Evolutionary conservation across 768 basidiomycete species (phyloP), one percentile per base, ranked within the genome.

Genomic region (Trametes cubensis): DNA sequence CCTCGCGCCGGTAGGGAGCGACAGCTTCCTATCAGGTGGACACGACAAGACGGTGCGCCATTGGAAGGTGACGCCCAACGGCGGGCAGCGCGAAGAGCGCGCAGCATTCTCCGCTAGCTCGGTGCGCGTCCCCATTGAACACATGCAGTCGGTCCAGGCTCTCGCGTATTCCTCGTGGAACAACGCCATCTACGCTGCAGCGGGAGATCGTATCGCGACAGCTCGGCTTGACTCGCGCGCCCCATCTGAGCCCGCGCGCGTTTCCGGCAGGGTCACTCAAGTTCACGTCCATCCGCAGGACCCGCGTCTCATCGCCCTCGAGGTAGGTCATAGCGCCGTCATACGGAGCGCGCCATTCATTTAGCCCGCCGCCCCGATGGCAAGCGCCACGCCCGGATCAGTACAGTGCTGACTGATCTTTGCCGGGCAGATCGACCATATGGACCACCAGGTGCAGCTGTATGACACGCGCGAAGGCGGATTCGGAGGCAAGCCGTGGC

Each of bases 11-110:
- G 71, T 76, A 58, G 61, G 56, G 61, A 71, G 68, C 64, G 66
- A 69, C 25, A 72, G 68, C 67, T 84, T 85, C 70, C 74, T 83
- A 58, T 78, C 81, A 39, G 82, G 81, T 55, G 81, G 80, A 28
- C 74, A 78, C 66, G 81, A 84, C 71, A 78, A 79, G 68, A 69
- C 67, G 47, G 70, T 81, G 42, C 72, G 76, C 63, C 65, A 78
- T 53, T 82, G 82, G 80, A 74, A 69, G 47, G 65, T 72, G 38
- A 63, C 60, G 46, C 61, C 64, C 52, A 61, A 64, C 63, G 30
- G 20, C 7, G 45, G 38, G 30, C 39, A 45, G 53, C 41, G 56
- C 39, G 52, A 25, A 17, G 20, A 45, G 30, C 39, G 28, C 18
- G 44, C 58, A 18, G 59, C 56, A 38, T 56, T 65, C 58, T 60